phyloP scores from a whole-genome alignment of 1,284 basidiomycete species.

The Trichosporon coremiiforme region DNA sequence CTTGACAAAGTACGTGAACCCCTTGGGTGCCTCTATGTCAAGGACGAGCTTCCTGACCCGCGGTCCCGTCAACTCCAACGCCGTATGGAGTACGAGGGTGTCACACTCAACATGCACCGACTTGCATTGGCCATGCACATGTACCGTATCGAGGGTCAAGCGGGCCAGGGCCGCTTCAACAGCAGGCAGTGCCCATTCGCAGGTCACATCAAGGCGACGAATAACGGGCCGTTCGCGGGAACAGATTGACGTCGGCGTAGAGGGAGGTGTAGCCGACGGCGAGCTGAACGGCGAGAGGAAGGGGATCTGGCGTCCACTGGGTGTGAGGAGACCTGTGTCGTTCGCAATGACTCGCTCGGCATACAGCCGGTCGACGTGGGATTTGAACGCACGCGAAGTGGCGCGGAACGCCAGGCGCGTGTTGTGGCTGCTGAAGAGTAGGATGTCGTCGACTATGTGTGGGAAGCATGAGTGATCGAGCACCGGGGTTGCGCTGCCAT shows the following conservation, averaged over 20 bases:
- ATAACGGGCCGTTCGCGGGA: neutral
- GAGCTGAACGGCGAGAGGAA: neutral
- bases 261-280: too few species aligned
- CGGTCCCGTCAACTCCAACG: neutral
- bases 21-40: neutral
- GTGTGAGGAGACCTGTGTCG: neutral
- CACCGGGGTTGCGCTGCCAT: neutral
- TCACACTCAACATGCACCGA: neutral
- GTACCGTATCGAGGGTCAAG: neutral
- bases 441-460: constrained; percentile 1
- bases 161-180: neutral
- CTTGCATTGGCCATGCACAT: neutral
- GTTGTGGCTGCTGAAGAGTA: neutral
- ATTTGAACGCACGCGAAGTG: neutral
- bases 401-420: neutral
- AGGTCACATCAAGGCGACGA: neutral
- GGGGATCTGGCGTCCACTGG: neutral
- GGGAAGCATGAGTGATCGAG: constrained; percentile 8
- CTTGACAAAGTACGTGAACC: constrained; percentile 1
- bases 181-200: neutral
- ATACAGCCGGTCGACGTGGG: neutral
- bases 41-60: neutral
- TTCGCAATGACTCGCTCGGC: neutral
- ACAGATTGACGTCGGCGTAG: neutral
- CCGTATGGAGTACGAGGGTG: constrained; percentile 1